phyloP scores from a whole-genome alignment of 805 yeast species.

The Teunomyces pallodes region DNA sequence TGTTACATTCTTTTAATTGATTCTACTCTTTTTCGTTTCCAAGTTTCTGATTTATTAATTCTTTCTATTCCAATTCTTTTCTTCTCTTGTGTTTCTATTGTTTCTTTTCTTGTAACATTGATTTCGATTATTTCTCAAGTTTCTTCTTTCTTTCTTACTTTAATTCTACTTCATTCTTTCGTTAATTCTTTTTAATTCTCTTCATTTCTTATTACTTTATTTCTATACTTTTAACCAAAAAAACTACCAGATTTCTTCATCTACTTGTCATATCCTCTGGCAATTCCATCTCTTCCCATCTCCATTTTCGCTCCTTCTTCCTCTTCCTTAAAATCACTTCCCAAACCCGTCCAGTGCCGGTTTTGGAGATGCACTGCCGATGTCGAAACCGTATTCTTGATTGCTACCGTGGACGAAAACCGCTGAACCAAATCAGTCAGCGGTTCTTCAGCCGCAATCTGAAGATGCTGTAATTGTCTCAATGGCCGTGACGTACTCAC shows the following conservation, averaged over 20 bases:
- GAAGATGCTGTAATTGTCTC: slow-evolving; percentile 61
- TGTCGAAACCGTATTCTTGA: slow-evolving; percentile 81
- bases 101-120: no score
- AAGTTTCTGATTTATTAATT: no score
- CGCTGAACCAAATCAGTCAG: slow-evolving; percentile 47
- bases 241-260: no score
- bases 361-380: slow-evolving; percentile 75
- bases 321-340: slow-evolving; percentile 70
- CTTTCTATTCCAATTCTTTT: no score
- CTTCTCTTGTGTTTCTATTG: no score
- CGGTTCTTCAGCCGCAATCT: slow-evolving; percentile 44
- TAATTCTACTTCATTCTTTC: no score
- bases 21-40: no score
- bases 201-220: background rate
- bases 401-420: slow-evolving; percentile 57
- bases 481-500: slow-evolving; percentile 73
- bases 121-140: no score
- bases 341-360: slow-evolving; percentile 85
- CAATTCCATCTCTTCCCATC: slow-evolving; percentile 83
- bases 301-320: slow-evolving; percentile 77
- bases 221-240: background rate
- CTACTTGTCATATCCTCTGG: slow-evolving; percentile 68
- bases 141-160: no score
- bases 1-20: no score
- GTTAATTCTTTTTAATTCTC: background rate